Percentiles rank a stretch among this genome's conserved stretches.
Conservation (phyloP, 768 basidiomycete genomes). For the Wakefieldia striispora region DNA sequence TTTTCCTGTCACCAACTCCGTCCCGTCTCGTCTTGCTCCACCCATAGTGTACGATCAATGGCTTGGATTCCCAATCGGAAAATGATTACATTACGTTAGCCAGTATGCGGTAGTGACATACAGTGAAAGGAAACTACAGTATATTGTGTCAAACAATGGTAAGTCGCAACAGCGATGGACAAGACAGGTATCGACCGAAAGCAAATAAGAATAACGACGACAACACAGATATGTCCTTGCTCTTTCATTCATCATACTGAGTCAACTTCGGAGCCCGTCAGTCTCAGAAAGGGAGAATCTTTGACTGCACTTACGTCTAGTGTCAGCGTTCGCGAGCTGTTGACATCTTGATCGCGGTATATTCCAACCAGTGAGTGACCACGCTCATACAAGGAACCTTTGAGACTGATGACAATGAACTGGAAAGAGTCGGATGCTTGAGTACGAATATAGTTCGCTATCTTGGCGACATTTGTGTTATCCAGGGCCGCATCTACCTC, state of each 20-base stretch:
- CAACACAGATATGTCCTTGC: not conserved
- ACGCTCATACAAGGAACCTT: conserved; percentile 88
- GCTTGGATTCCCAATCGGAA: too few relatives aligned
- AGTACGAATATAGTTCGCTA: conserved; percentile 87
- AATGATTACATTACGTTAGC: too few relatives aligned
- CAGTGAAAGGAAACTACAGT: conserved; percentile 2
- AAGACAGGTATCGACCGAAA: conserved; percentile 9
- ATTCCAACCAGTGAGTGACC: conserved; percentile 91
- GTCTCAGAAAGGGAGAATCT: not conserved
- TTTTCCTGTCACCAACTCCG: too few relatives aligned
- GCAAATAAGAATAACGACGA: conserved; percentile 27
- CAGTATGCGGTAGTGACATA: not conserved
- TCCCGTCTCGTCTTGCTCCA: too few relatives aligned
- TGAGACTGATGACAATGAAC: conserved; percentile 96
- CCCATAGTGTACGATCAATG: too few relatives aligned
- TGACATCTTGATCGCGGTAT: conserved; percentile 90
- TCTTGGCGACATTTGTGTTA: conserved; percentile 97
- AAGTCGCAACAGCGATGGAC: not conserved
- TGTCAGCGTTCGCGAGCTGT: conserved; percentile 88
- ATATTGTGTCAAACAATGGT: too few relatives aligned
- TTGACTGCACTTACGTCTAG: conserved; percentile 63
- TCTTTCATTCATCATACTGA: conserved; percentile 26
- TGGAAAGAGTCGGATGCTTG: conserved; percentile 87
- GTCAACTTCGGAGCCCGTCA: conserved; percentile 22
- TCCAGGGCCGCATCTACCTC: conserved; percentile 98